Conservation (phyloP, 148 eudicot species). For the Rhododendron henanense region DNA sequence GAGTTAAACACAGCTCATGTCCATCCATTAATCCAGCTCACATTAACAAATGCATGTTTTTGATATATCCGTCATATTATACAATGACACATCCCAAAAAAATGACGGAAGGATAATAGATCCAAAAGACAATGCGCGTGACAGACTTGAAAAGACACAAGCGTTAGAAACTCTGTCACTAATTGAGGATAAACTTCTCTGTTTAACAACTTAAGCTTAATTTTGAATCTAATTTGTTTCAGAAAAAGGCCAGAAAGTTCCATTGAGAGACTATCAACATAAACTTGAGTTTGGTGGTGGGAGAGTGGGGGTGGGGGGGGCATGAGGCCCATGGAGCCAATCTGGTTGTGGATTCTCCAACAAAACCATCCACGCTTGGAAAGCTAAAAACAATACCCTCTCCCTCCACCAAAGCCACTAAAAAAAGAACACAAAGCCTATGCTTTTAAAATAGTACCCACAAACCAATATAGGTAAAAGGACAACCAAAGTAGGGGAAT, state of each 20-base stretch:
- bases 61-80: too few relatives aligned
- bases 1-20: too few relatives aligned
- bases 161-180: background rate
- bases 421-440: background rate
- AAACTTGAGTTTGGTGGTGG: slow-evolving; percentile 17
- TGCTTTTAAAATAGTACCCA: slow-evolving; percentile 7
- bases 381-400: slow-evolving; percentile 34
- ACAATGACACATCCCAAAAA: background rate
- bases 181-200: background rate
- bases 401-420: slow-evolving; percentile 17
- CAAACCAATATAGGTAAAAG: background rate
- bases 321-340: slow-evolving; percentile 42
- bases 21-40: background rate
- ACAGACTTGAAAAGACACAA: background rate
- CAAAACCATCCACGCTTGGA: slow-evolving; percentile 82
- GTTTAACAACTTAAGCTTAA: background rate
- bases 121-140: background rate
- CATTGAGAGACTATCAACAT: background rate
- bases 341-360: slow-evolving; percentile 79
- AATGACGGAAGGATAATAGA: too few relatives aligned
- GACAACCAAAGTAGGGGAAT: slow-evolving; percentile 13
- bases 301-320: slow-evolving; percentile 23
- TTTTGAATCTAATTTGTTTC: background rate
- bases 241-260: background rate
- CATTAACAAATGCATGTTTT: too few relatives aligned